phyloP scores from a whole-genome alignment of 108 stramenopile genomes.

The Hondaea fermentalgiana region DNA sequence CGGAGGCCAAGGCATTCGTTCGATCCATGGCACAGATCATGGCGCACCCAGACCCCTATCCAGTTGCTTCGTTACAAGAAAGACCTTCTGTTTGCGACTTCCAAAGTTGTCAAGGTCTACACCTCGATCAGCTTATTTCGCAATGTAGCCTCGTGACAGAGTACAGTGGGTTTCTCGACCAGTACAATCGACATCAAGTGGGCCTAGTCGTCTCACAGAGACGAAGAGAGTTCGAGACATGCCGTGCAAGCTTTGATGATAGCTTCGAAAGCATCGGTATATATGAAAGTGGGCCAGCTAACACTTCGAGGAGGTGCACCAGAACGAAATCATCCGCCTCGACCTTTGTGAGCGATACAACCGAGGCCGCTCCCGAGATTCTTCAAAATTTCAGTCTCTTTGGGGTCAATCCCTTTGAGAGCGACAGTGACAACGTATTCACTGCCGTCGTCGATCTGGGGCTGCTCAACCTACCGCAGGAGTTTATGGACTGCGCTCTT shows the following conservation, averaged over 20 bases:
- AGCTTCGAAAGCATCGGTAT: background rate
- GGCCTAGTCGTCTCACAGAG: background rate
- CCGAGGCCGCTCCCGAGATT: background rate
- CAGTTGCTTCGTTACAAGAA: background rate
- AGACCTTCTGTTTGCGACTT: background rate
- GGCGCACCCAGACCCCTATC: background rate
- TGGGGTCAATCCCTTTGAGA: background rate
- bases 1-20: background rate
- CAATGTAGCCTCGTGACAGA: background rate
- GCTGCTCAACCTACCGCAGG: background rate
- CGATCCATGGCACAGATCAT: background rate
- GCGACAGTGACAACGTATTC: background rate
- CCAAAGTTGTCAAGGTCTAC: background rate
- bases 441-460: background rate
- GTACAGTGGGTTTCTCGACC: background rate
- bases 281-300: background rate
- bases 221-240: background rate
- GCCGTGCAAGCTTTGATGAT: background rate
- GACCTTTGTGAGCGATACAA: background rate
- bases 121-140: background rate
- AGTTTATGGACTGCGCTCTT: background rate
- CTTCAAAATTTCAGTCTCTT: background rate
- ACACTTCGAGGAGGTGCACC: background rate
- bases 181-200: background rate
- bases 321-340: background rate